phyloP scores from a whole-genome alignment of 257 asterid species.

The Solanum phureja region DNA sequence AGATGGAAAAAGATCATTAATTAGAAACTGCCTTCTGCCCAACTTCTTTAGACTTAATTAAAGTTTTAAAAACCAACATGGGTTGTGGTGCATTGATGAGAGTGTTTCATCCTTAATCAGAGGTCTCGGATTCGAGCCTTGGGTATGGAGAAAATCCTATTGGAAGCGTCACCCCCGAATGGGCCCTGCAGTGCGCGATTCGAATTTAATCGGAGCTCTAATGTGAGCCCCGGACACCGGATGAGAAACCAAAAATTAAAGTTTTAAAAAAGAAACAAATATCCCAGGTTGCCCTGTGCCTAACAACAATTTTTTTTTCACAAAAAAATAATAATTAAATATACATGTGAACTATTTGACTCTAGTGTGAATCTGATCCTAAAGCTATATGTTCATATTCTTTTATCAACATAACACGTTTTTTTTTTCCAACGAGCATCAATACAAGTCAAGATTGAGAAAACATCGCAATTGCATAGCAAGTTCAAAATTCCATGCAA shows the following conservation, averaged over 20 bases:
- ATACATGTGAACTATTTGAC: neutral
- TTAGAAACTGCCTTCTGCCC: neutral
- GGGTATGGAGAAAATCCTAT: no score
- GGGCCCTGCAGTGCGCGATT: no score
- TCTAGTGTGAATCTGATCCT: neutral
- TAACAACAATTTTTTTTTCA: neutral
- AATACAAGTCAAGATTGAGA: neutral
- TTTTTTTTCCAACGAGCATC: neutral
- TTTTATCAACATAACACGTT: neutral
- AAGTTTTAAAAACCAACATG: neutral
- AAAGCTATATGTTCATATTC: neutral
- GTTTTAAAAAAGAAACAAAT: neutral
- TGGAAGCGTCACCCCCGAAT: no score
- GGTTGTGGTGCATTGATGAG: no score
- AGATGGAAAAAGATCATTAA: neutral
- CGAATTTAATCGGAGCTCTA: no score
- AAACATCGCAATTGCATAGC: neutral
- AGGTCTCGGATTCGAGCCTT: fast-evolving
- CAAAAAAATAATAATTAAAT: neutral
- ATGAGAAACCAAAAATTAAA: neutral
- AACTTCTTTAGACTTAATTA: neutral
- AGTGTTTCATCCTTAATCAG: no score
- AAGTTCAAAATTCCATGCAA: neutral
- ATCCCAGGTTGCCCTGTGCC: neutral
- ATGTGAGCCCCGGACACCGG: no score